Conservation (phyloP, 164 flowering plant genomes). For the Stephania japonica region DNA sequence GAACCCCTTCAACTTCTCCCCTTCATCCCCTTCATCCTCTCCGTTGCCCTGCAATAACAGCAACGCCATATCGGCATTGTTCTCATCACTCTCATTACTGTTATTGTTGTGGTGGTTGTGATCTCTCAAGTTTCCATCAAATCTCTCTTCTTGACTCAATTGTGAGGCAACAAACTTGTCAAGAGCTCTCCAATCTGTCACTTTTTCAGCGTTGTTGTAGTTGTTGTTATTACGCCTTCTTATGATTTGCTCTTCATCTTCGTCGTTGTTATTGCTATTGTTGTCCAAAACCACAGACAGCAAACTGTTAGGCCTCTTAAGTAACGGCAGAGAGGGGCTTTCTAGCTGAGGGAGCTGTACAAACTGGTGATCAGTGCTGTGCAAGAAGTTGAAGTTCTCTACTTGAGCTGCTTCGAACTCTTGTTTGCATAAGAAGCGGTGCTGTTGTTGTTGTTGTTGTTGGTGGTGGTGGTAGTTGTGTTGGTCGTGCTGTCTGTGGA, state of each 20-base stretch:
- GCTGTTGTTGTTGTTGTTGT: constrained; percentile 12
- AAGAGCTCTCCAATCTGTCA: constrained; percentile 86
- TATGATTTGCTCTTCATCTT: constrained; percentile 19
- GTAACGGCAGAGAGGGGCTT: constrained; percentile 61
- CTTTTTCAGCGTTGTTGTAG: constrained; percentile 27
- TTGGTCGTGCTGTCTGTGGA: constrained; percentile 25
- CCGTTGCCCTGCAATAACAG: constrained; percentile 32
- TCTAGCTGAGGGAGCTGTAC: constrained; percentile 85
- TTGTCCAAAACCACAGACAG: constrained; percentile 24
- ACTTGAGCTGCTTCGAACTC: constrained; percentile 41
- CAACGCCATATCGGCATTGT: constrained; percentile 41
- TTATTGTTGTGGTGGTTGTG: not conserved
- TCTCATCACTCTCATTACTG: not conserved
- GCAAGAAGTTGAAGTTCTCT: constrained; percentile 30
- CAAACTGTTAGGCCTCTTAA: constrained; percentile 54
- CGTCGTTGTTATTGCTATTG: constrained; percentile 7
- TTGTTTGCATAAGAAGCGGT: constrained; percentile 48
- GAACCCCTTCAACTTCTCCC: constrained; percentile 14
- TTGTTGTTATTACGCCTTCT: constrained; percentile 14
- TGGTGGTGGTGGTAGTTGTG: constrained; percentile 25
- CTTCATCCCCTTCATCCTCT: constrained; percentile 19
- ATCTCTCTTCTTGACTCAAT: constrained; percentile 66
- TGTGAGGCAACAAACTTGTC: constrained; percentile 96
- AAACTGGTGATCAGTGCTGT: constrained; percentile 30
- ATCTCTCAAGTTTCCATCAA: constrained; percentile 27